Base-by-base conservation (phyloP, 306 rosid species). In the Corylus heterophylla region DNA sequence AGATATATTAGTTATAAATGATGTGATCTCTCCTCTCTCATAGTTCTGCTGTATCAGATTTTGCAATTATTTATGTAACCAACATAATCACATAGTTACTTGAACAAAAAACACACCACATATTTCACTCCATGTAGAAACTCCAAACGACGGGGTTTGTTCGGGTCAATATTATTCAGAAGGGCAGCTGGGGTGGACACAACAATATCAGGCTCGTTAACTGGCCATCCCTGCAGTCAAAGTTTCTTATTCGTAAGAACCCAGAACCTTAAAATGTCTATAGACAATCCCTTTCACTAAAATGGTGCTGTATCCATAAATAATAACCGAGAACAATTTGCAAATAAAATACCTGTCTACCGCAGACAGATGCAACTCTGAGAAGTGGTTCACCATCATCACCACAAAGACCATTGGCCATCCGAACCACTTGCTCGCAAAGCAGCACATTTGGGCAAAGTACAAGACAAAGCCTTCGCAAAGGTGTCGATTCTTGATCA, bases 111-210 rank as follows among this genome's bases (percentile, higher is more conserved):
- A 80, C 12, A 72, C 88, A 95, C 98, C 94, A 95, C 98, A 79
- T 89, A 86, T 86, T 92, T 95, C 73, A 92, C 98, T 77, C 86
- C 83, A 54, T 75, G 91, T 89, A 90, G 77, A 83, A 95, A 95
- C 39, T 81, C 86, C 79, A 79, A 16, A 31, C 89, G 89, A n/a
- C 88, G 96, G 49, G 6, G 48, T 70, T 88, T 91, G 79, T 85
- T 81, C 47, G 86, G 85, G 10, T 91, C 98, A 74, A 95, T 88
- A 83, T 89, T 84, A 83, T 92, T 95, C 62, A 95, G 92, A 80
- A 95, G 96, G 66, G 98, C 96, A 55, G 92, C 98, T 35, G 98
- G 98, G 67, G 98, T 95, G 2, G 98, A 88, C 83, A 95, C 98
- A 78, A 94, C 79, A 69, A 94, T 81, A 77, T 94, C 93, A 10